A percentile compares a stretch with the other conserved stretches of the same genome.
Evolutionary conservation across 1,284 basidiomycete species (phyloP).

Genomic region (Ganoderma sp.): DNA sequence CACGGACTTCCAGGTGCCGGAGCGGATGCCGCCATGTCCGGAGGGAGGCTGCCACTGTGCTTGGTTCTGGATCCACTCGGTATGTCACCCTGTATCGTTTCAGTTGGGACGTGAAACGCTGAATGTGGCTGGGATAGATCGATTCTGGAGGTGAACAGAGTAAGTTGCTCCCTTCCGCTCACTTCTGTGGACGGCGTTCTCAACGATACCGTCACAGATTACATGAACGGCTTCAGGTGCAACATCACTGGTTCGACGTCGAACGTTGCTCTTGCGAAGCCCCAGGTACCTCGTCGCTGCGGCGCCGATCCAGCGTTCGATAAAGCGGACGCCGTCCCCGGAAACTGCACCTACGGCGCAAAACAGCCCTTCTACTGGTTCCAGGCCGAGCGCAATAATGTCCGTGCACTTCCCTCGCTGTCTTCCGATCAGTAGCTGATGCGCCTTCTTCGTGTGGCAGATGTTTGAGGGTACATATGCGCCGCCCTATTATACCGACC

Average conservation of each 20-base stretch:
- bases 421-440: background rate
- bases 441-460: slow-evolving; percentile 34
- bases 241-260: slow-evolving; percentile 62
- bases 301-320: slow-evolving; percentile 53
- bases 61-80: slow-evolving; percentile 76
- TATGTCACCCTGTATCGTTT: slow-evolving; percentile 33
- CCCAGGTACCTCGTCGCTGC: slow-evolving; percentile 60
- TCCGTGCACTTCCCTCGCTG: slow-evolving; percentile 28
- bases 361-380: slow-evolving; percentile 72
- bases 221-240: slow-evolving; percentile 80
- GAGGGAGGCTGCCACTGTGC: slow-evolving; percentile 69
- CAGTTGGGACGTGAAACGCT: background rate
- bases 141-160: slow-evolving; percentile 55
- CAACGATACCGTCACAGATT: slow-evolving; percentile 47
- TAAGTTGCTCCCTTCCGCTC: slow-evolving; percentile 32
- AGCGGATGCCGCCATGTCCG: slow-evolving; percentile 71
- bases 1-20: slow-evolving; percentile 70
- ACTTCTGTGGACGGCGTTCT: background rate
- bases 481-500: slow-evolving; percentile 61
- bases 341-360: slow-evolving; percentile 72
- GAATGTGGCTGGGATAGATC: slow-evolving; percentile 30
- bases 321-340: slow-evolving; percentile 48
- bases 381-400: slow-evolving; percentile 64
- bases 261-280: slow-evolving; percentile 54
- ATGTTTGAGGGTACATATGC: slow-evolving; percentile 60